These are phyloP conservation scores for Lentinus polychrous DNA, from an alignment of 1,284 basidiomycete genomes.

Conservation along the genomic window DNA sequence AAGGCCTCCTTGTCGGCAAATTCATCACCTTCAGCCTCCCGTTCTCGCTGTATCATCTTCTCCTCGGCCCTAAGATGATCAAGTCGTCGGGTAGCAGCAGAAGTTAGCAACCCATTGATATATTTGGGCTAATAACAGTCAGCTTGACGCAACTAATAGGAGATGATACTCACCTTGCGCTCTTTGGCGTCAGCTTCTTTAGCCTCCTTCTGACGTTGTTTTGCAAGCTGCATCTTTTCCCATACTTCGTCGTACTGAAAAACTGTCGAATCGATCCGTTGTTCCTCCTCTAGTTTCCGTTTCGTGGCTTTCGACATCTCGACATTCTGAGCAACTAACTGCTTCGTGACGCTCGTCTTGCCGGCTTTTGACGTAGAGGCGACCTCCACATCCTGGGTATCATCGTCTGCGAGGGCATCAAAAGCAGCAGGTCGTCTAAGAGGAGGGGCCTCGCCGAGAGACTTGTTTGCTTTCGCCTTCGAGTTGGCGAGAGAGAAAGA, in stretches of 20 bases:
- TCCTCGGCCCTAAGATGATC: conserved; percentile 96
- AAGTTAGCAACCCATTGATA: conserved; percentile 75
- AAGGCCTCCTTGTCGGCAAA: conserved; percentile 95
- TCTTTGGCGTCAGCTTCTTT: conserved; percentile 70
- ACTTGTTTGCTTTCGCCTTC: conserved; percentile 36
- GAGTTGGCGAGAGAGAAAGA: conserved; percentile 68
- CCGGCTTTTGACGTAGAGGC: conserved; percentile 31
- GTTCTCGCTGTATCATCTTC: conserved; percentile 93
- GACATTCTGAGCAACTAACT: conserved; percentile 49
- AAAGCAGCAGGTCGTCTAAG: conserved; percentile 60
- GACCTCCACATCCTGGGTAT: conserved; percentile 42
- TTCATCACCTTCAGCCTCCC: conserved; percentile 90
- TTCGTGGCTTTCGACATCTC: conserved; percentile 51
- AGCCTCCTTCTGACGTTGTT: conserved; percentile 63
- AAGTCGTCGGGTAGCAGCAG: conserved; percentile 81
- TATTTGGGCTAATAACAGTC: conserved; percentile 77
- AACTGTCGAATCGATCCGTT: conserved; percentile 75
- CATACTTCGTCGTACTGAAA: conserved; percentile 97
- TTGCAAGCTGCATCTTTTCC: conserved; percentile 91
- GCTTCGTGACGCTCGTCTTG: conserved; percentile 40
- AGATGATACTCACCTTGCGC: conserved; percentile 55
- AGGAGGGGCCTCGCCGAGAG: conserved; percentile 44
- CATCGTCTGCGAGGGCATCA: conserved; percentile 56
- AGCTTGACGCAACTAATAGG: conserved; percentile 10
- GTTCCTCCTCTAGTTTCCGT: conserved; percentile 70